phyloP scores from a whole-genome alignment of 2,329 filamentous ascomycete genomes.

The Fusarium concolor region DNA sequence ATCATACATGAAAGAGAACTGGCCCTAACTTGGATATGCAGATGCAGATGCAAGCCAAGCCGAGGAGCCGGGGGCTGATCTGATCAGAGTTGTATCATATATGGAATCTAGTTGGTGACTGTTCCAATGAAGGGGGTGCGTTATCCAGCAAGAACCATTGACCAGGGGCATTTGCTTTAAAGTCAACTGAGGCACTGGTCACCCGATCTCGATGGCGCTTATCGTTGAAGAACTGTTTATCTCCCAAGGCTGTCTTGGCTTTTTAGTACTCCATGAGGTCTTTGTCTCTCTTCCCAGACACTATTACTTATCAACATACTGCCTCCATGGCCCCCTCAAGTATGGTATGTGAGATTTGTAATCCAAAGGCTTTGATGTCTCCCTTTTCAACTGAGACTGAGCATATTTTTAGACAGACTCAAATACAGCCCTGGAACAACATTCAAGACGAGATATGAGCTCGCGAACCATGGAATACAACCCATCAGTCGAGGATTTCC shows the following conservation, averaged over 20 bases:
- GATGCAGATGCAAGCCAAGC: not conserved
- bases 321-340: conserved; percentile 25
- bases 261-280: not conserved
- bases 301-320: not conserved
- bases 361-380: not conserved
- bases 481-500: conserved; percentile 39
- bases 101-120: not conserved
- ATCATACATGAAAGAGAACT: not conserved
- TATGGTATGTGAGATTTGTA: conserved; percentile 30
- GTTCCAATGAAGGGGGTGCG: too few species aligned
- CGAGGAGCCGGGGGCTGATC: not conserved
- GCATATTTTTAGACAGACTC: conserved; percentile 22
- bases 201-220: not conserved
- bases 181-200: not conserved
- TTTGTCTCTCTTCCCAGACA: not conserved
- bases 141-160: too few species aligned
- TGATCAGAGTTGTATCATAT: conserved; percentile 1
- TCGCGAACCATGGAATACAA: conserved; percentile 43
- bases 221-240: not conserved
- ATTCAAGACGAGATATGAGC: conserved; percentile 13
- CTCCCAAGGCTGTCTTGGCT: conserved; percentile 6
- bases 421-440: conserved; percentile 16
- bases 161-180: not conserved
- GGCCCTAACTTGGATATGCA: not conserved
- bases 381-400: not conserved